Base-by-base conservation (phyloP, 352 stramenopile genomes). In the Pythium dissimile region DNA sequence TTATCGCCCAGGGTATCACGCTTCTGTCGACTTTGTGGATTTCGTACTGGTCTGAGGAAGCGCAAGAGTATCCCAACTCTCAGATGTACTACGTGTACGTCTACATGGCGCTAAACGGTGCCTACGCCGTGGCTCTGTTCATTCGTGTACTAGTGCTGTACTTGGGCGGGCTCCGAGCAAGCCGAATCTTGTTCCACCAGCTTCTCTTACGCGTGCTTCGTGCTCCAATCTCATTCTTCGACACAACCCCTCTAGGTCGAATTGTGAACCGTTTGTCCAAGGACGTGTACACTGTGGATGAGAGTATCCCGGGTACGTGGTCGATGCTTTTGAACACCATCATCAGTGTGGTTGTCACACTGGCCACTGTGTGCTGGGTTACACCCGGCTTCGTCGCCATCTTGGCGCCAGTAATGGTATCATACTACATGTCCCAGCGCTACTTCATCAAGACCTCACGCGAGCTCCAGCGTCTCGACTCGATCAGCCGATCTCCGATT, bases 391-490 rank as follows among this genome's bases (percentile, higher is more conserved):
- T 85, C 54, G 89, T 94, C 69, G 58, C 78, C 15, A 80, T 93
- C 35, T 48, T 95, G 15, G 31, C 88, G 3, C 94, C 94, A 1
- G 67, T 88, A 23, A 46, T 90, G 15, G 54, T 87, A 21, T 71
- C 71, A 4, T 88, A 87, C 63, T 88, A 86, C 56, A 61, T 75
- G 38, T 88, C 80, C 5, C 80, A 88, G 74, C 94, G 93, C 13
- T 98, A 98, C 65, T 98, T 97, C 64, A 93, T 98, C 63, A 85
- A 82, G 54, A 94, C 78, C 2, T 85, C 87, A 54, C 77, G 84
- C 18, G 96, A 99, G 59, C 70, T 99, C 4, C 97, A 99, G 75
- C 86, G 97, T 39, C 78, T 99, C 27, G 97, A 99, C 65, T 97
- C 90, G 5, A 86, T 98, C 59, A 88, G 71, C 47, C 79, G 80